A percentile compares a stretch with the other conserved stretches of the same genome.
phyloP scores from a whole-genome alignment of 78 protist genomes.

The Pelomyxa schiedti region DNA sequence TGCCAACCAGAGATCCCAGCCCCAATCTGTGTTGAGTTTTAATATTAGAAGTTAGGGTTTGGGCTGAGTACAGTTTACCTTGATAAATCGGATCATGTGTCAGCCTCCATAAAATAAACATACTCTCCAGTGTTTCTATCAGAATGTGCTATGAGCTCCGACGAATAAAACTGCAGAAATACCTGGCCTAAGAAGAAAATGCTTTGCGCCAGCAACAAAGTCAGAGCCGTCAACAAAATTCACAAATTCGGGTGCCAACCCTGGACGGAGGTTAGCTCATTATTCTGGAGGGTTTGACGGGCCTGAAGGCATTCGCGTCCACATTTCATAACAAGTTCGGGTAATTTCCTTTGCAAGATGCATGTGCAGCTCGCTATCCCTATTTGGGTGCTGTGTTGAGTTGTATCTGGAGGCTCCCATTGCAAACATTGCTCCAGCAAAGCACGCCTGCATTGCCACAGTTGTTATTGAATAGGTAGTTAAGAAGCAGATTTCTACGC shows the following conservation, averaged over 20 bases:
- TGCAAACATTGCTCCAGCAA: constrained; percentile 6
- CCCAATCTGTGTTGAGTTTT: constrained; percentile 37
- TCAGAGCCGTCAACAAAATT: not conserved
- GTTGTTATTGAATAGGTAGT: too few relatives aligned
- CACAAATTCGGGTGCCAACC: not conserved
- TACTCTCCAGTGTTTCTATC: not conserved
- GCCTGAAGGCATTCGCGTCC: not conserved
- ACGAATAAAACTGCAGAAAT: too few relatives aligned
- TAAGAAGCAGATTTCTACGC: too few relatives aligned
- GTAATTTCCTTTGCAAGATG: not conserved
- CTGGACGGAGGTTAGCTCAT: too few relatives aligned
- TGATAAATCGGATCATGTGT: not conserved
- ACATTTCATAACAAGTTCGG: not conserved
- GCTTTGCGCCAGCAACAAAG: not conserved
- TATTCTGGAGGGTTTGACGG: too few relatives aligned
- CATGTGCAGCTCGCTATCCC: not conserved
- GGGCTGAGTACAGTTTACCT: too few relatives aligned
- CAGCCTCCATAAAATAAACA: not conserved
- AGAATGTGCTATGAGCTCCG: too few relatives aligned
- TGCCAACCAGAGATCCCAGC: constrained; percentile 34
- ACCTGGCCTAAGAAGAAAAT: not conserved
- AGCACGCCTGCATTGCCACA: too few relatives aligned
- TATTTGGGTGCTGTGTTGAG: not conserved
- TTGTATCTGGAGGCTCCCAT: not conserved
- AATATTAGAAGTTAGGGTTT: too few relatives aligned